These are phyloP conservation scores for Heliamphora exappendiculata DNA, from an alignment of 148 eudicot genomes.

Conservation along the genomic window DNA sequence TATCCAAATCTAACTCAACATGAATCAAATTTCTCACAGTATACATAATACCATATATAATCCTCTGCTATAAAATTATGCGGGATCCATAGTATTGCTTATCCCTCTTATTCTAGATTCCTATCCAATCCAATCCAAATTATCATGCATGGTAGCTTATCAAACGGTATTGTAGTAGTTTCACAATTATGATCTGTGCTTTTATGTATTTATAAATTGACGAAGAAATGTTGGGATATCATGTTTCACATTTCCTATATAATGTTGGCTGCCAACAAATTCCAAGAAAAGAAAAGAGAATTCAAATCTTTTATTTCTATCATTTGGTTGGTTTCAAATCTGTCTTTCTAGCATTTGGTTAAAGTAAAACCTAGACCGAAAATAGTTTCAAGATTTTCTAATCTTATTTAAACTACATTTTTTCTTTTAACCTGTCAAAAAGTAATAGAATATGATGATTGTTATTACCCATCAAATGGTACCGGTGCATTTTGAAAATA, in stretches of 20 bases:
- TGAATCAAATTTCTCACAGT: too few species aligned
- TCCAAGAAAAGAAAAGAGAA: not conserved
- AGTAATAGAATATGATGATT: not conserved
- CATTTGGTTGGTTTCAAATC: too few species aligned
- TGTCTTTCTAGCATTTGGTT: not conserved
- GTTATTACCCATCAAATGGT: not conserved
- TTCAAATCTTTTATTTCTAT: not conserved
- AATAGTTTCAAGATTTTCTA: not conserved
- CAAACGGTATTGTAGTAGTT: not conserved
- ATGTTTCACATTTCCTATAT: not conserved
- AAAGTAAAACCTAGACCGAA: not conserved
- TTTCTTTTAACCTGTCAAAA: not conserved
- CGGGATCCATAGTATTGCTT: too few species aligned
- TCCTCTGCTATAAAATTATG: too few species aligned
- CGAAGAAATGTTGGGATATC: not conserved
- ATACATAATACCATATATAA: too few species aligned
- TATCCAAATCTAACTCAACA: too few species aligned
- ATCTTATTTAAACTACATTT: not conserved
- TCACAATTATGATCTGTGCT: not conserved
- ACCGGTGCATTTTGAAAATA: not conserved
- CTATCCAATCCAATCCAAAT: too few species aligned
- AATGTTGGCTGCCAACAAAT: not conserved
- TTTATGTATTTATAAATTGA: not conserved
- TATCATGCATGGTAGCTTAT: not conserved
- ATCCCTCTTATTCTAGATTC: too few species aligned